phyloP scores from a whole-genome alignment of 169 alveolate species.

The Cryptosporidium parvum region DNA sequence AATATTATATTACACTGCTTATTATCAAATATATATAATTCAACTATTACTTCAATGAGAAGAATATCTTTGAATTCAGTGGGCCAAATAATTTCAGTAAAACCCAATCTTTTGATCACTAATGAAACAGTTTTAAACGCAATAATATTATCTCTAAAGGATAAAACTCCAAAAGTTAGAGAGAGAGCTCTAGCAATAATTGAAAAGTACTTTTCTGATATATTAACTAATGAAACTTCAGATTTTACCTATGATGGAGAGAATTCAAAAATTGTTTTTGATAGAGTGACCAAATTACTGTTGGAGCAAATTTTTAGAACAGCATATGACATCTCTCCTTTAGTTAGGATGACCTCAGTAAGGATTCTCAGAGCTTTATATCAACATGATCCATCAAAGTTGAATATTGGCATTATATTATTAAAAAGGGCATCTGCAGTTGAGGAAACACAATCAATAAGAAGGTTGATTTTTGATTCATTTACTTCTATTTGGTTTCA shows the following conservation, averaged over 20 bases:
- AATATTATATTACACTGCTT: slow-evolving; percentile 50
- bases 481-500: slow-evolving; percentile 62
- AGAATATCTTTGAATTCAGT: slow-evolving; percentile 54
- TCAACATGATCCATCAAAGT: slow-evolving; percentile 12
- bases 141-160: slow-evolving; percentile 29
- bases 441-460: slow-evolving; percentile 54
- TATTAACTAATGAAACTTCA: not conserved
- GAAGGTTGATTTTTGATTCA: slow-evolving; percentile 15
- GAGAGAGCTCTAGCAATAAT: slow-evolving; percentile 61
- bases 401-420: slow-evolving; percentile 27
- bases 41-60: slow-evolving; percentile 12
- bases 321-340: slow-evolving; percentile 57
- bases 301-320: slow-evolving; percentile 40
- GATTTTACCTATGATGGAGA: not conserved
- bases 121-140: slow-evolving; percentile 36
- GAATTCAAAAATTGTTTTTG: not conserved
- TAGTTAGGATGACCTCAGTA: slow-evolving; percentile 63
- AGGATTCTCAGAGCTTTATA: slow-evolving; percentile 17
- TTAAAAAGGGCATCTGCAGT: slow-evolving; percentile 51
- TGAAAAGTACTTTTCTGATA: slow-evolving; percentile 49
- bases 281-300: not conserved
- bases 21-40: slow-evolving; percentile 45
- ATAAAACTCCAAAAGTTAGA: slow-evolving; percentile 72
- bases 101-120: slow-evolving; percentile 14
- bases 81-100: slow-evolving; percentile 24